Conservation (phyloP, 2,329 filamentous ascomycete species). For the Trichoderma simmonsii region DNA sequence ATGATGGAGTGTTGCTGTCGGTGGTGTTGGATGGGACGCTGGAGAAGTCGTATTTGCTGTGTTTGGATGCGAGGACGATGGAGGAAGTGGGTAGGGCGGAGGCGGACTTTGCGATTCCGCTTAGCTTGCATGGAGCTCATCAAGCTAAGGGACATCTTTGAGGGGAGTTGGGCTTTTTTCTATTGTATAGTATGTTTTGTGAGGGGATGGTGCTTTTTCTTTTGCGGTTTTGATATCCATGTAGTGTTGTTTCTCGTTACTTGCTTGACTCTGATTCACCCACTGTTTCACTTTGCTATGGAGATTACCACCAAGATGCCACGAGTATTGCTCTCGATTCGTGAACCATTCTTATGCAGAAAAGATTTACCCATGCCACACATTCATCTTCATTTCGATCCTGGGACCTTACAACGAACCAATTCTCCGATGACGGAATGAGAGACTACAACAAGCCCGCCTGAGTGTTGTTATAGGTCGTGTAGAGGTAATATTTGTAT, state of each 20-base stretch:
- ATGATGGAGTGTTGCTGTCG: slow-evolving; percentile 60
- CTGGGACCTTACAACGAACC: too few relatives aligned
- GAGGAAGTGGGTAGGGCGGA: slow-evolving; percentile 62
- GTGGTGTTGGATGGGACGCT: slow-evolving; percentile 62
- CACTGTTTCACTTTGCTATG: too few relatives aligned
- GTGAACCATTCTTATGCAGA: too few relatives aligned
- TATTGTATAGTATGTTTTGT: background rate
- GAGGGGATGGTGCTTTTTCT: background rate
- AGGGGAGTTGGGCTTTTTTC: background rate
- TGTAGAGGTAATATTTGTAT: too few relatives aligned
- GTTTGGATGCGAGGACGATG: slow-evolving; percentile 61
- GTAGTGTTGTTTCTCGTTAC: background rate
- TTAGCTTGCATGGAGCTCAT: slow-evolving; percentile 65
- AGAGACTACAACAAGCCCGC: too few relatives aligned
- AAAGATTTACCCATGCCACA: too few relatives aligned
- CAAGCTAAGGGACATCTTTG: background rate
- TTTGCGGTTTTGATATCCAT: background rate
- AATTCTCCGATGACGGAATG: too few relatives aligned
- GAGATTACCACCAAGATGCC: too few relatives aligned
- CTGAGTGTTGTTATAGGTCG: too few relatives aligned
- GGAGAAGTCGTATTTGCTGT: slow-evolving; percentile 62
- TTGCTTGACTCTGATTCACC: background rate
- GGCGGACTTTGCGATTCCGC: slow-evolving; percentile 55
- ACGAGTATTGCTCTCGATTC: too few relatives aligned
- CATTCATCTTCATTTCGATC: too few relatives aligned